A percentile compares a stretch with the other conserved stretches of the same genome.
These are phyloP conservation scores for Xylona heveae DNA, from an alignment of 495 filamentous ascomycete species.

Conservation along the genomic window DNA sequence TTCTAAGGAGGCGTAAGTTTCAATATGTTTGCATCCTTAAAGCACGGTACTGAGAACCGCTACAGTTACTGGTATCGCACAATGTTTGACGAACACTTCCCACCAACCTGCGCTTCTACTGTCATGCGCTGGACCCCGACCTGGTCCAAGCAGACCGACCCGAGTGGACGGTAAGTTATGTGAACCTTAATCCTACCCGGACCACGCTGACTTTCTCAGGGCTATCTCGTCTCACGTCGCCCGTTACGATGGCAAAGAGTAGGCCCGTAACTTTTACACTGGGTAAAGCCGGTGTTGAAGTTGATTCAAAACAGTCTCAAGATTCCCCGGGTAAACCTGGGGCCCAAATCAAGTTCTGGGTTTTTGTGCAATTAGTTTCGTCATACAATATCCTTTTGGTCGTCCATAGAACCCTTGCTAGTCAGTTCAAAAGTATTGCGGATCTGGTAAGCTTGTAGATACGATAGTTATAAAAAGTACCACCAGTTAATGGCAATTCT, in stretches of 20 bases:
- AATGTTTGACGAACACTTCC: constrained; percentile 99
- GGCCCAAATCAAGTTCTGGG: too few relatives aligned
- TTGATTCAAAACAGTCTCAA: too few relatives aligned
- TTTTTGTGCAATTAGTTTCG: too few relatives aligned
- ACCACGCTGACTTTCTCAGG: constrained; percentile 17
- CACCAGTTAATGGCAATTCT: too few relatives aligned
- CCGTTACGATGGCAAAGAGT: constrained; percentile 39
- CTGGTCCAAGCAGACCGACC: constrained; percentile 90
- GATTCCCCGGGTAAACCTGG: too few relatives aligned
- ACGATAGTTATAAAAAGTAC: too few relatives aligned
- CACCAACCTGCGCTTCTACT: constrained; percentile 68
- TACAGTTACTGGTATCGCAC: constrained; percentile 76
- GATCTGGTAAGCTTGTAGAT: too few relatives aligned
- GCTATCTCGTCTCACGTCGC: constrained; percentile 47
- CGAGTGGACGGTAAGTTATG: constrained; percentile 60
- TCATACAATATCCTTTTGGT: too few relatives aligned
- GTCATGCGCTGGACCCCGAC: constrained; percentile 96
- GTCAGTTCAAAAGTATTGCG: too few relatives aligned
- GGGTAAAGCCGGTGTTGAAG: too few relatives aligned
- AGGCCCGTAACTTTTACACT: too few relatives aligned
- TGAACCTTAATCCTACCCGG: not conserved
- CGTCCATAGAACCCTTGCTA: too few relatives aligned
- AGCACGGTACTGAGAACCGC: constrained; percentile 6
- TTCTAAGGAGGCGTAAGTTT: constrained; percentile 76
- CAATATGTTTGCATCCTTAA: not conserved